These are phyloP conservation scores for Hypoxylon sp. DNA, from an alignment of 2,329 filamentous ascomycete genomes.

Conservation along the genomic window DNA sequence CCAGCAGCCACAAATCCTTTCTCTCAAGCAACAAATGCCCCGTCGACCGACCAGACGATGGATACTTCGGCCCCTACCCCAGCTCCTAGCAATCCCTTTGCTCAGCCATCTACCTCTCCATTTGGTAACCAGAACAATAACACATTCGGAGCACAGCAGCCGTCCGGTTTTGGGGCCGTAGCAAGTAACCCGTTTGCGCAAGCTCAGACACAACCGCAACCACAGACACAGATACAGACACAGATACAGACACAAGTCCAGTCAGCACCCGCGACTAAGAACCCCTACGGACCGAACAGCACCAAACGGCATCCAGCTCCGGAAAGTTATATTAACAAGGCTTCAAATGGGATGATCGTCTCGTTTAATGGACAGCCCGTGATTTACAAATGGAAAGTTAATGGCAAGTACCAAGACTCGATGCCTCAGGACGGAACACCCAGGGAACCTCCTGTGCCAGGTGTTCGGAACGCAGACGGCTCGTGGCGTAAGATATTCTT, in stretches of 20 bases:
- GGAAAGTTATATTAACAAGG: slow-evolving; percentile 61
- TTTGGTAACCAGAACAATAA: slow-evolving; percentile 44
- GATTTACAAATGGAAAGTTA: slow-evolving; percentile 64
- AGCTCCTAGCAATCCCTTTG: slow-evolving; percentile 50
- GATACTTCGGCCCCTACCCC: slow-evolving; percentile 49
- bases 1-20: slow-evolving; percentile 54
- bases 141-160: slow-evolving; percentile 54
- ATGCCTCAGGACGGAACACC: slow-evolving; percentile 20
- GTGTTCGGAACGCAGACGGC: slow-evolving; percentile 66
- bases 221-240: slow-evolving; percentile 26
- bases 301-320: slow-evolving; percentile 62
- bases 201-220: slow-evolving; percentile 37
- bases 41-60: slow-evolving; percentile 47
- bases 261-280: slow-evolving; percentile 30
- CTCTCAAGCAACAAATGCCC: slow-evolving; percentile 44
- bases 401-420: slow-evolving; percentile 47
- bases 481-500: slow-evolving; percentile 79
- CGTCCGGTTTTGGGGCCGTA: slow-evolving; percentile 31
- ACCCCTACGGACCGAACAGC: slow-evolving; percentile 63
- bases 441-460: slow-evolving; percentile 58
- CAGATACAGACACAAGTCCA: slow-evolving; percentile 41
- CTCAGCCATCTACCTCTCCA: slow-evolving; percentile 42
- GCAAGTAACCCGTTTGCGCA: slow-evolving; percentile 51
- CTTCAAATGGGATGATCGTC: slow-evolving; percentile 63
- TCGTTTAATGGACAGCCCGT: slow-evolving; percentile 77